Evolutionary conservation across 2,329 filamentous ascomycete genomes (phyloP), one percentile per base, ranked within the genome.

Genomic region (Aspergillus cejpii): DNA sequence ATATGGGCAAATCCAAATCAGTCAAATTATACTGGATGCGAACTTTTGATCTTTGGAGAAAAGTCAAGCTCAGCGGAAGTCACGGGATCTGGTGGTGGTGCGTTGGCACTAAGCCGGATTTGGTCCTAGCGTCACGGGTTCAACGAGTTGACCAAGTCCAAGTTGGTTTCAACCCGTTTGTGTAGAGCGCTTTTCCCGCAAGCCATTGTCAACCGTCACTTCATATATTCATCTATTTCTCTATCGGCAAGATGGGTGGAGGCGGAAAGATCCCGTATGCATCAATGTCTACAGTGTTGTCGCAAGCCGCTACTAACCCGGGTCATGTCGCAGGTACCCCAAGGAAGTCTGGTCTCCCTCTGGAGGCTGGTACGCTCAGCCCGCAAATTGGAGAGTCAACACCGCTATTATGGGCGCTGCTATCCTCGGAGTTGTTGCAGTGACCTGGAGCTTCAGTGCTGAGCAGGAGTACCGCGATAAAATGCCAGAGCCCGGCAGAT

Each of bases 311-410:
- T 44, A 24, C 17, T 19, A 17, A 34, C 33, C 28, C 41, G 40
- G 39, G 42, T 62, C 48, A 37, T 42, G 42, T 37, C 47, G 43
- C 61, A 94, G 88, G 65, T 95, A 95, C 73, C 90, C 89, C 69
- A 96, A 95, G 78, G 91, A 98, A 78, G 88, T 98, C 78, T 98
- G 92, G 92, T 97, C 92, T 64, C 92, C 92, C 51, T 78, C 91
- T 55, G 92, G 92, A 78, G 92, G 92, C 72, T 98, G 92, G 92
- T 98, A 98, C 72, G 75, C 84, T 43, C 91, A 94, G 68, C 92
- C 92, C 43, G 76, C 79, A 57, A 98, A 98, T 78, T 98, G 92
- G 92, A 92, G 85, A 69, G 73, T 75, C 61, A 98, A 98, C 76
- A 98, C 92, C 4, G 77, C 84, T 44, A 75, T 92, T 56, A 81